phyloP scores from a whole-genome alignment of 2,329 filamentous ascomycete species.

The Acrodontium crateriforme region DNA sequence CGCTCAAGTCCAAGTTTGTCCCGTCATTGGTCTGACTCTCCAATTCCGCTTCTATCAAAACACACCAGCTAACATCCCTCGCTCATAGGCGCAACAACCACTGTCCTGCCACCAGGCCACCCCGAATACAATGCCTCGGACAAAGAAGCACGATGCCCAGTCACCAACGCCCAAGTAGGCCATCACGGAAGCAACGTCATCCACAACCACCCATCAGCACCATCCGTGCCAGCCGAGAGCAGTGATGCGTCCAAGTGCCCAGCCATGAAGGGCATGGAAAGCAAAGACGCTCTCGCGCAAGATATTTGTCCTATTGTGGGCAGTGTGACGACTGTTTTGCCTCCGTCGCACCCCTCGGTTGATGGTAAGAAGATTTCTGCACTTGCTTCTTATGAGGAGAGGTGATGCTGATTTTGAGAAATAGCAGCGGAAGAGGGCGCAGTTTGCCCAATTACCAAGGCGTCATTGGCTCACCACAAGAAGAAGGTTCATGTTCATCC shows the following conservation, averaged over 20 bases:
- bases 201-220: conserved; percentile 27
- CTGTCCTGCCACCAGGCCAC: conserved; percentile 31
- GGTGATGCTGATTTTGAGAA: background rate
- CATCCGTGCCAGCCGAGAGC: conserved; percentile 14
- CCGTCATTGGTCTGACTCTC: background rate
- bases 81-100: conserved; percentile 29
- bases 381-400: background rate
- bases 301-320: conserved; percentile 32
- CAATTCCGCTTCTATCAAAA: background rate
- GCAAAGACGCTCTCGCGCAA: conserved; percentile 27
- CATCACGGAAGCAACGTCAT: conserved; percentile 30
- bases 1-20: background rate
- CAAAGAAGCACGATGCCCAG: conserved; percentile 30
- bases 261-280: conserved; percentile 26
- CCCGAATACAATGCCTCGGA: conserved; percentile 25
- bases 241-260: conserved; percentile 28
- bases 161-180: conserved; percentile 31
- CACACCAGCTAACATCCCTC: conserved; percentile 11
- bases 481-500: conserved; percentile 29
- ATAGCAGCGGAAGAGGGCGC: conserved; percentile 11
- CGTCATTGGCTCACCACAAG: conserved; percentile 30
- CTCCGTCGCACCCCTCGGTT: conserved; percentile 29
- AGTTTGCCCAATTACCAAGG: conserved; percentile 32
- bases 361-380: conserved; percentile 21
- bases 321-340: conserved; percentile 26